Evolutionary conservation across 148 eudicot species (phyloP), one percentile per base, ranked within the genome.

Genomic region (Fagopyrum homotropicum): DNA sequence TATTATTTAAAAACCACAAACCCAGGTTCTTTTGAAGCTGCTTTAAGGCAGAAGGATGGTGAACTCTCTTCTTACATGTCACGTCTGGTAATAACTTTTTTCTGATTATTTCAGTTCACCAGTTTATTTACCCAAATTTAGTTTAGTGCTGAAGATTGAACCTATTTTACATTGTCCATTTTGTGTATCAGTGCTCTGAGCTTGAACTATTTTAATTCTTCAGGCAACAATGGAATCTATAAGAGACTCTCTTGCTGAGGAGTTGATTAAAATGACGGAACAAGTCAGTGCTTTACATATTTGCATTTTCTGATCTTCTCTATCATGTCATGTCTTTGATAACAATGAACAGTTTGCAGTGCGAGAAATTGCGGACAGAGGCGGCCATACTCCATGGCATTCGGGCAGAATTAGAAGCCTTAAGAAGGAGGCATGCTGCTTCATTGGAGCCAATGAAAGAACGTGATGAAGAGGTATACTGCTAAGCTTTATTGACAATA

Each of bases 361-460:
- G 98, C 84, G 98, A 92, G 77, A 94, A 90, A 76, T 79, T 94
- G 82, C 85, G 86, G 79, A 78, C 80, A 69, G 98, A 94, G 82
- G 92, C 93, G 81, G 81, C 88, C 71, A 75, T 74, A 72, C 84
- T 94, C 73, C 98, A 97, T 77, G 93, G 96, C 72, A 77, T 89
- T 55, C 87, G 88, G 69, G 98, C 98, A 72, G 98, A 94, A 79
- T 85, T 94, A 72, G 97, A 92, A 77, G 89, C 97, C 69, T 81
- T 94, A 60, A 86, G 98, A 63, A 82, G 96, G 81, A 82, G 98
- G 75, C 98, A 94, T 78, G 80, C 98, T 79, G 96, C 98, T 40
- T 97, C 98, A 16, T 75, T 94, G 72, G 98, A 94, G 87, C 90
- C 92, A 71, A 94, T 94, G 98, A 97, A 97, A 26, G 98, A 94